Evolutionary conservation across 2,329 filamentous ascomycete species (phyloP).

Genomic region (Paramyrothecium sp.): DNA sequence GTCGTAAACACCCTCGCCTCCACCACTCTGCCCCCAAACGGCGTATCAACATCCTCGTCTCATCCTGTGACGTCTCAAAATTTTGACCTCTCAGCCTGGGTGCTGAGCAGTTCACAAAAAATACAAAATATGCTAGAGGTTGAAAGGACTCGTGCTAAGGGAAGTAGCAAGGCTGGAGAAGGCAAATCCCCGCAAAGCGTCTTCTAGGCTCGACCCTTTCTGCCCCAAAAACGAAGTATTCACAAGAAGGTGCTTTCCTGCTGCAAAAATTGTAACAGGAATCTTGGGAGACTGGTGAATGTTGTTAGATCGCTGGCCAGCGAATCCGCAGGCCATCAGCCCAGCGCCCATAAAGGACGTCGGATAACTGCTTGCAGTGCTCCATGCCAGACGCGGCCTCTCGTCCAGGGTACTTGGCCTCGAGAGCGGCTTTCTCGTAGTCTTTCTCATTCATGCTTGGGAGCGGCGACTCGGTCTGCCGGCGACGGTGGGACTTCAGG

Average conservation of each 20-base stretch:
- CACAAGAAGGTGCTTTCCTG: neutral
- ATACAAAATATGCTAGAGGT: neutral
- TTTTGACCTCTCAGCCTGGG: neutral
- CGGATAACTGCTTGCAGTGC: constrained; percentile 83
- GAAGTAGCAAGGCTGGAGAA: neutral
- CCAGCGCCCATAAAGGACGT: constrained; percentile 91
- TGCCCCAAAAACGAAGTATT: neutral
- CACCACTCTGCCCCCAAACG: neutral
- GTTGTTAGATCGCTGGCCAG: constrained; percentile 52
- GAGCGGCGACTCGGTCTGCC: constrained; percentile 47
- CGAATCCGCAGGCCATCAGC: constrained; percentile 74
- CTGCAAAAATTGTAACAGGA: neutral
- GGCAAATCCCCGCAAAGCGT: neutral
- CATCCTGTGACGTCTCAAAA: neutral
- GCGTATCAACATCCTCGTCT: neutral
- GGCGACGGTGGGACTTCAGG: constrained; percentile 72
- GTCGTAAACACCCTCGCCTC: neutral
- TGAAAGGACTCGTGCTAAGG: neutral
- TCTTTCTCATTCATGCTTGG: constrained; percentile 41
- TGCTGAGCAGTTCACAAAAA: neutral
- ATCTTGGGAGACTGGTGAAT: neutral
- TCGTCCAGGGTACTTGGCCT: constrained; percentile 54
- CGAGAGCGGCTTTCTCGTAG: constrained; percentile 44
- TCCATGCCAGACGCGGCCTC: constrained; percentile 74
- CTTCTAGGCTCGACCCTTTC: neutral